Base-by-base conservation (phyloP, 176 grass and related monocot species). In the Ensete glaucum region DNA sequence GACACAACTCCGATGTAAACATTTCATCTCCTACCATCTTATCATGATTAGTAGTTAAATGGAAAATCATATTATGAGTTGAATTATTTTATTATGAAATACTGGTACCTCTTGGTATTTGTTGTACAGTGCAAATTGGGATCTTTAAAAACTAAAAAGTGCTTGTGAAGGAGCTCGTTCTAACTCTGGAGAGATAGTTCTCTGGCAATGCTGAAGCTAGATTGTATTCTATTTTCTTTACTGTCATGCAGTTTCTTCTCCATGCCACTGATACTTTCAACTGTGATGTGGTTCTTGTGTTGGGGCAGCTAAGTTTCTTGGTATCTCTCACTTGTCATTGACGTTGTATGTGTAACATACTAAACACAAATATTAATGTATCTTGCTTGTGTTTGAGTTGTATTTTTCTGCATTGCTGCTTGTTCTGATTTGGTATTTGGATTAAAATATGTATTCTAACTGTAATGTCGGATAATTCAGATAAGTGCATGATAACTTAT, bases 131-230 rank as follows among this genome's bases (percentile, higher is more conserved):
- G 85, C 74, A 63, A 91, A 89, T 84, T 55, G 83, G 19, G 95
- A 93, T 74, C 83, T 93, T 72, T 98, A 98, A 75, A 98, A 91
- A 85, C 69, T 98, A 93, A 75, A 98, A 91, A 83, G 95, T 85
- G 82, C 86, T 98, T 68, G 90, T 89, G 88, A 91, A 89, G 81
- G 95, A 98, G 81, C 85, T 98, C 53, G 88, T 88, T 71, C 85
- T 74, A 87, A 98, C 84, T 62, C 69, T 98, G 54, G 95, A 93
- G 73, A 98, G 78, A 77, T 88, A 90, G 52, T 98, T 93, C 49
- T 87, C 83, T 79, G 90, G 95, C 14, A 98, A 93, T 89, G 84
- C 88, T 73, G 90, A 98, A 91, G 90, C 90, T 70, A 92, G 88
- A 84, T 64, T 24, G 29, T 16, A 80, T 34, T n/a, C 9, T 64